Conservation (phyloP, 2,329 filamentous ascomycete genomes). For the Ilyonectria robusta region DNA sequence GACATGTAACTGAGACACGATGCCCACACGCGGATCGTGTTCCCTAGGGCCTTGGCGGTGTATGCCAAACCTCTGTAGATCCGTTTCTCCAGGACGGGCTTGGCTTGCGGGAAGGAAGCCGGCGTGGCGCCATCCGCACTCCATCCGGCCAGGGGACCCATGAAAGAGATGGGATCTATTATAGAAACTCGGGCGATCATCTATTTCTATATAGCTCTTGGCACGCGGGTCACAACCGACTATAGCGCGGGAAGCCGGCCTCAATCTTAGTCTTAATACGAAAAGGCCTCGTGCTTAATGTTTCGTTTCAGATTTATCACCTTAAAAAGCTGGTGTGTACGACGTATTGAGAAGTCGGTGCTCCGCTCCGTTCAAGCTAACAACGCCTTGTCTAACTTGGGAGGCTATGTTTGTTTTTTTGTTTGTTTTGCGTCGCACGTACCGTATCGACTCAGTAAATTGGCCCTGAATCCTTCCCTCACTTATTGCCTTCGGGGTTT, state of each 20-base stretch:
- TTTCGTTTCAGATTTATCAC: slow-evolving; percentile 10
- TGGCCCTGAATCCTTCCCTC: too few relatives aligned
- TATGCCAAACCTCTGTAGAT: background rate
- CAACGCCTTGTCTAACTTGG: background rate
- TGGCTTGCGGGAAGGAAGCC: slow-evolving; percentile 3
- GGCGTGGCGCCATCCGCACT: background rate
- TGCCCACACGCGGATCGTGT: background rate
- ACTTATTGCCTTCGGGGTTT: too few relatives aligned
- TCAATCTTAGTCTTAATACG: background rate
- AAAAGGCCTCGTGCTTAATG: slow-evolving; percentile 7
- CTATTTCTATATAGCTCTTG: background rate
- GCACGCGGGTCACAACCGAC: background rate
- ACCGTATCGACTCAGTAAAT: too few relatives aligned
- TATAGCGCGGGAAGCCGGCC: background rate
- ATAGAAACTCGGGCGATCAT: background rate
- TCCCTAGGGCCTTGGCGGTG: background rate
- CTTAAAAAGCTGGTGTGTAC: too few relatives aligned
- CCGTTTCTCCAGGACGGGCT: background rate
- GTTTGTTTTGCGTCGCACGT: too few relatives aligned
- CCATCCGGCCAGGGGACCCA: background rate
- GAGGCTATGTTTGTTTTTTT: too few relatives aligned
- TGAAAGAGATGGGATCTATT: background rate
- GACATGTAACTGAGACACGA: slow-evolving; percentile 46
- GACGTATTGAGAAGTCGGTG: too few relatives aligned
- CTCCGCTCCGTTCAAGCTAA: background rate